Conservation (phyloP, 352 stramenopile species). For the Globisporangium yorkense region DNA sequence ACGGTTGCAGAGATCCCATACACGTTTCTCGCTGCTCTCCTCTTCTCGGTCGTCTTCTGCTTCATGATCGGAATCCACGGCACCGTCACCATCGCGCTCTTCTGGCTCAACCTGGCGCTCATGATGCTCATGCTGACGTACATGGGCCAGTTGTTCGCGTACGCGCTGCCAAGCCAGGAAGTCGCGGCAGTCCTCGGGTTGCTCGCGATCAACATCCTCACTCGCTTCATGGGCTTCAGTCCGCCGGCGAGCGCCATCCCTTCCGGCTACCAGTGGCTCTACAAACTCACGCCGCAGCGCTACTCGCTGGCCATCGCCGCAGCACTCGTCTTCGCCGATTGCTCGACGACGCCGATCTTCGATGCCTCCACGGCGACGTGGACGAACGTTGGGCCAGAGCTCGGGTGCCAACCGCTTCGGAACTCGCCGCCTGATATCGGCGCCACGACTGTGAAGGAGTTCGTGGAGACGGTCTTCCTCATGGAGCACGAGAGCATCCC, state of each 20-base stretch:
- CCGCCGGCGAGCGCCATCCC: background rate
- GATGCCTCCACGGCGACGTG: slow-evolving; percentile 1
- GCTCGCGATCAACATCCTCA: background rate
- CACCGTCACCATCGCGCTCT: background rate
- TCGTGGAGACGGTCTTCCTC: slow-evolving; percentile 12
- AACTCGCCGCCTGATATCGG: slow-evolving; percentile 17
- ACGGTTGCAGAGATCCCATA: no score
- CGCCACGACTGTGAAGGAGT: slow-evolving; percentile 21
- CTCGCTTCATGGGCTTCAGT: background rate
- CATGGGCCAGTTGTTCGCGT: background rate
- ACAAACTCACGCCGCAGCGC: slow-evolving; percentile 10
- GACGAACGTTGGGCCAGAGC: slow-evolving; percentile 1
- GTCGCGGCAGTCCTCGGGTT: background rate
- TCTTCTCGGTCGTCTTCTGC: background rate
- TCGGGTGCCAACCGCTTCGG: slow-evolving; percentile 11
- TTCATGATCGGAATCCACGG: background rate
- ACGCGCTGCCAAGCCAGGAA: background rate
- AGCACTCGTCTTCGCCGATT: slow-evolving; percentile 12
- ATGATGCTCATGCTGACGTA: background rate
- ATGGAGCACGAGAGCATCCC: slow-evolving; percentile 29
- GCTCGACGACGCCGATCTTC: slow-evolving; percentile 1
- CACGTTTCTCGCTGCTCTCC: no score
- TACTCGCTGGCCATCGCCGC: slow-evolving; percentile 14
- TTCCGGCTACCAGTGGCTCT: background rate
- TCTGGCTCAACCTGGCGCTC: background rate